Conservation (phyloP, 495 filamentous ascomycete species). For the Penicillium coprophilum region DNA sequence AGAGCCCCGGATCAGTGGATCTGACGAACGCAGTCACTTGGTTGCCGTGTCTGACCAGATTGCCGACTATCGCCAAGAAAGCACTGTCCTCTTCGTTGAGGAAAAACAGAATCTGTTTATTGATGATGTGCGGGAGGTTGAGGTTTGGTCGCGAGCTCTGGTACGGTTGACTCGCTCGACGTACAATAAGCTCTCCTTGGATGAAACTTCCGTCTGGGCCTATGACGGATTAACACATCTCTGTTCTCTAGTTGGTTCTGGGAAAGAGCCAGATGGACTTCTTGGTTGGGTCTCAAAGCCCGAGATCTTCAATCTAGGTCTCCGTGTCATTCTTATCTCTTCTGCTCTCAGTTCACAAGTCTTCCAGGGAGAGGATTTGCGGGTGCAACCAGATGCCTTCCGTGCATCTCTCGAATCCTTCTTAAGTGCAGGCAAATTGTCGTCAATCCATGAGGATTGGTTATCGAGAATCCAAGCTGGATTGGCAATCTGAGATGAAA, state of each 20-base stretch:
- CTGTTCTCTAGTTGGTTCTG: conserved; percentile 25
- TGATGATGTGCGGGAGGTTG: conserved; percentile 70
- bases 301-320: conserved; percentile 66
- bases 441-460: conserved; percentile 21
- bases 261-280: conserved; percentile 53
- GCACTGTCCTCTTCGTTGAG: conserved; percentile 74
- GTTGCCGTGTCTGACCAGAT: conserved; percentile 49
- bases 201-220: conserved; percentile 52
- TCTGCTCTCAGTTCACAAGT: conserved; percentile 46
- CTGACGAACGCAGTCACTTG: conserved; percentile 12
- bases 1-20: conserved; percentile 26
- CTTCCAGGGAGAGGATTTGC: conserved; percentile 21
- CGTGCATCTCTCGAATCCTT: background rate
- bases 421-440: background rate
- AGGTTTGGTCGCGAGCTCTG: conserved; percentile 60
- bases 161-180: conserved; percentile 24
- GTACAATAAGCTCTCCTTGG: conserved; percentile 25
- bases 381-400: background rate
- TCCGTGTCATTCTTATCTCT: conserved; percentile 50
- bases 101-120: conserved; percentile 92
- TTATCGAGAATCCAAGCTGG: conserved; percentile 19
- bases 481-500: background rate
- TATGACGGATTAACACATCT: conserved; percentile 55
- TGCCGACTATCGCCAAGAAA: conserved; percentile 53
- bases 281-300: conserved; percentile 73